Conservation (phyloP, 768 basidiomycete genomes). For the Xanthoconium purpureum region DNA sequence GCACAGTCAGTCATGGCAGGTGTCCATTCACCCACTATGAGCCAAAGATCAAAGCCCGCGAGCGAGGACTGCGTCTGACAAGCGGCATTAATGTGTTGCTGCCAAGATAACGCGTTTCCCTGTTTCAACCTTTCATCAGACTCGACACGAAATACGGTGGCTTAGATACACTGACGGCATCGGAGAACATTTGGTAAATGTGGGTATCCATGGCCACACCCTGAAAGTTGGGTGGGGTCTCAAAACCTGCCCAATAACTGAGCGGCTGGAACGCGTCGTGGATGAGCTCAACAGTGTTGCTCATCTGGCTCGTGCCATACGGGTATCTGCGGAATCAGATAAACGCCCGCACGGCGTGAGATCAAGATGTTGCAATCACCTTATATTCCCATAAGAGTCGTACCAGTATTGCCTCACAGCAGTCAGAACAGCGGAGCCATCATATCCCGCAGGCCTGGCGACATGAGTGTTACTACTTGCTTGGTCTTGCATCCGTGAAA, state of each 20-base stretch:
- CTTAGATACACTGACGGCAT: conserved; percentile 40
- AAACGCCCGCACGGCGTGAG: not conserved
- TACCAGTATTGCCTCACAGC: conserved; percentile 61
- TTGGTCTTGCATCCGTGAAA: not conserved
- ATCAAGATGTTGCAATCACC: conserved; percentile 36
- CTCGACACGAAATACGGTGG: not conserved
- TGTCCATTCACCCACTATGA: conserved; percentile 87
- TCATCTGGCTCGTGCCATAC: conserved; percentile 39
- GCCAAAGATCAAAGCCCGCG: conserved; percentile 63
- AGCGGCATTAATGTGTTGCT: conserved; percentile 59
- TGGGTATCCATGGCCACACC: conserved; percentile 81
- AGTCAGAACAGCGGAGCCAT: conserved; percentile 47
- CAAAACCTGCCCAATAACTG: conserved; percentile 65
- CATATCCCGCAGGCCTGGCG: conserved; percentile 71
- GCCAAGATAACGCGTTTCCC: conserved; percentile 45
- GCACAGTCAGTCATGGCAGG: conserved; percentile 71
- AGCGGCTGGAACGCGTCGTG: conserved; percentile 80
- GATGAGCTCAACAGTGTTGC: conserved; percentile 62
- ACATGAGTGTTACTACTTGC: not conserved
- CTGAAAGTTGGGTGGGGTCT: conserved; percentile 47
- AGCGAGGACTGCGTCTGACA: conserved; percentile 50
- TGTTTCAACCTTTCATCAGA: conserved; percentile 29
- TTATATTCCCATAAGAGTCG: conserved; percentile 73
- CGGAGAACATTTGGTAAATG: conserved; percentile 72
- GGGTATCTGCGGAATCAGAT: conserved; percentile 35